Evolutionary conservation across 441 rosid genomes (phyloP).

Genomic region (Melastoma candidum): DNA sequence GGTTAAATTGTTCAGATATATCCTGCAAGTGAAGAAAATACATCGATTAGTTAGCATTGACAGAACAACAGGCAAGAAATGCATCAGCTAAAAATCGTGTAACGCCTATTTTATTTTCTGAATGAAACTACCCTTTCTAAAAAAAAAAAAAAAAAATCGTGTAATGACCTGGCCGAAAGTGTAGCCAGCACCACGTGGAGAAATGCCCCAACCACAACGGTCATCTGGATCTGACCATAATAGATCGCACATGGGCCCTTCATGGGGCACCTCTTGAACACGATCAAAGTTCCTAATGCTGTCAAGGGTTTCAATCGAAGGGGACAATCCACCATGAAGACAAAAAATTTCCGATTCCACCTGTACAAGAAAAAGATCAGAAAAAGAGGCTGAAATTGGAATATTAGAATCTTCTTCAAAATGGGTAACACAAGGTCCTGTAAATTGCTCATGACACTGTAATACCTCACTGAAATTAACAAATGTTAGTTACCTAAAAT

Average conservation of each 20-base stretch:
- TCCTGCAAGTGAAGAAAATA: conserved; percentile 9
- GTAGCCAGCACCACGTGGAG: conserved; percentile 20
- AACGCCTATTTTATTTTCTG: neutral
- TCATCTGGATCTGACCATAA: conserved; percentile 19
- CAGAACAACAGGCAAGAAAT: neutral
- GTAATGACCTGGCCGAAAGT: conserved; percentile 17
- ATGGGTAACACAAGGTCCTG: too few species aligned
- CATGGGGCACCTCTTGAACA: conserved; percentile 19
- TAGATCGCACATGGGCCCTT: conserved; percentile 19
- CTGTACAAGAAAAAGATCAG: conserved; percentile 3
- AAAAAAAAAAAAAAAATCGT: neutral
- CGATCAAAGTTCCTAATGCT: conserved; percentile 19
- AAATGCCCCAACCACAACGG: conserved; percentile 20
- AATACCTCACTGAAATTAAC: too few species aligned
- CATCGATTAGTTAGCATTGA: neutral
- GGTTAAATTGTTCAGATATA: conserved; percentile 19
- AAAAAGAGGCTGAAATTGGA: neutral
- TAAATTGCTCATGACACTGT: too few species aligned
- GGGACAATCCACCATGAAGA: conserved; percentile 16
- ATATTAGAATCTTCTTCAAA: too few species aligned
- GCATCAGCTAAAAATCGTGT: neutral
- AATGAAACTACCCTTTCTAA: too few species aligned
- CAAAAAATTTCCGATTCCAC: conserved; percentile 19
- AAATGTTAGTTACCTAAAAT: too few species aligned
- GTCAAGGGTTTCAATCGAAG: conserved; percentile 17